Evolutionary conservation across 768 basidiomycete species (phyloP).

Genomic region (Boletus barrowsii): DNA sequence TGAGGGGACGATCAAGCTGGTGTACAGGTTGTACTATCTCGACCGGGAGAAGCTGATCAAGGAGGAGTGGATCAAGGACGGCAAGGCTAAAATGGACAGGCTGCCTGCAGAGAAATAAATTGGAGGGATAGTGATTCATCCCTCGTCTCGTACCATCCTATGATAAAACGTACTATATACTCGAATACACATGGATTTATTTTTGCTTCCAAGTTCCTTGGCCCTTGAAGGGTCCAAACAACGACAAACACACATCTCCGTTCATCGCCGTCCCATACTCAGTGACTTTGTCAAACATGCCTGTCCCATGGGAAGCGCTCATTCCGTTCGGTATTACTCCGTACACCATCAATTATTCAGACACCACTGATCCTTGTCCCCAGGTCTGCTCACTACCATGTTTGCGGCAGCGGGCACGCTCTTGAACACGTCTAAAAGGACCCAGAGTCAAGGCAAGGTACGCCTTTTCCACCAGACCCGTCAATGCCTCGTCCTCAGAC

Average conservation of each 20-base stretch:
- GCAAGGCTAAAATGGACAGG: conserved; percentile 51
- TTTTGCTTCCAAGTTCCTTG: not conserved
- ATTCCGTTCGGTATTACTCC: conserved; percentile 78
- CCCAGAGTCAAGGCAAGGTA: conserved; percentile 92
- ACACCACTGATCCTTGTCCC: conserved; percentile 3
- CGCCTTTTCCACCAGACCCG: not conserved
- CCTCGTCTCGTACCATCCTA: too few species aligned
- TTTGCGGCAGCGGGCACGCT: conserved; percentile 91
- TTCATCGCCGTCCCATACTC: not conserved
- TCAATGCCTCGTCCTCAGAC: not conserved
- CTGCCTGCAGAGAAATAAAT: conserved; percentile 25
- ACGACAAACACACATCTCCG: conserved; percentile 15
- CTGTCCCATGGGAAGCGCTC: conserved; percentile 95
- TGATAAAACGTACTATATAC: too few species aligned
- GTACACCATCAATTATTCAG: too few species aligned
- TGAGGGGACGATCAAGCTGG: conserved; percentile 91
- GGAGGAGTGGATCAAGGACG: conserved; percentile 81
- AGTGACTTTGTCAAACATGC: conserved; percentile 54
- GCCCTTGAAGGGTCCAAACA: conserved; percentile 21
- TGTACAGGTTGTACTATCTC: conserved; percentile 74
- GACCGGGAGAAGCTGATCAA: conserved; percentile 79
- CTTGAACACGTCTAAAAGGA: conserved; percentile 69
- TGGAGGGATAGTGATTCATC: too few species aligned
- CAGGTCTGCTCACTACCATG: conserved; percentile 82
- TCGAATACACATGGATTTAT: not conserved